Evolutionary conservation across 2,329 filamentous ascomycete species (phyloP), one percentile per base, ranked within the genome.

Genomic region (Alternaria dauci): DNA sequence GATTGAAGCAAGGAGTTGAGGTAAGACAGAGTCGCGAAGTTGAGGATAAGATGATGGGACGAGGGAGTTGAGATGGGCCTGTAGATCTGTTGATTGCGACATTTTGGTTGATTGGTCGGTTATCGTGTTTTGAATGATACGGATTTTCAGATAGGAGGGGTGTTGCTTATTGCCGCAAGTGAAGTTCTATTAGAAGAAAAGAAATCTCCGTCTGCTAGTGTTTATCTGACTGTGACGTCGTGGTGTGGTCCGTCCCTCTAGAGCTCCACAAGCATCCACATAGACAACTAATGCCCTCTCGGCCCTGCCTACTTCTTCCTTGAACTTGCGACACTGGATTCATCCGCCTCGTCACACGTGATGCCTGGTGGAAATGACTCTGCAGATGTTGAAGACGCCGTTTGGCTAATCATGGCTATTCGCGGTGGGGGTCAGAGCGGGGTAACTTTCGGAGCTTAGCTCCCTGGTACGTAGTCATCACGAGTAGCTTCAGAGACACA

Each of bases 1-100:
- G 12, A 71, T 54, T 25, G 65, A 68, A 16, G 34, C 56, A 26
- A 71, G 59, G 2, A 71, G 66, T 3, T 56, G 34, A 12, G 68
- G 68, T 4, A 71, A 42, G 4, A 71, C 67, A 4, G 52, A 53
- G 12, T 59, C 52, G 52, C 59, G 59, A 26, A 62, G 59, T 43
- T 56, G 57, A 7, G 28, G n/a, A 18, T 56, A 26, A 4, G 60
- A 56, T 20, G 41, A 36, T 5, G 57, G 50, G 32, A 62, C 23
- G n/a, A 60, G 56, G 9, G 50, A 52, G 30, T 42, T 16, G 4
- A 62, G 57, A 26, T 60, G 52, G 25, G 57, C 12, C 20, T 42
- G 38, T 26, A 62, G 43, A 16, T 59, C 48, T 18, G 42, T 55
- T 41, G 48, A 42, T 8, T 43, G 25, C 18, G 60, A 20, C 60